These are phyloP conservation scores for Ceratocystis papillata DNA, from an alignment of 2,329 filamentous ascomycete genomes.

Conservation along the genomic window DNA sequence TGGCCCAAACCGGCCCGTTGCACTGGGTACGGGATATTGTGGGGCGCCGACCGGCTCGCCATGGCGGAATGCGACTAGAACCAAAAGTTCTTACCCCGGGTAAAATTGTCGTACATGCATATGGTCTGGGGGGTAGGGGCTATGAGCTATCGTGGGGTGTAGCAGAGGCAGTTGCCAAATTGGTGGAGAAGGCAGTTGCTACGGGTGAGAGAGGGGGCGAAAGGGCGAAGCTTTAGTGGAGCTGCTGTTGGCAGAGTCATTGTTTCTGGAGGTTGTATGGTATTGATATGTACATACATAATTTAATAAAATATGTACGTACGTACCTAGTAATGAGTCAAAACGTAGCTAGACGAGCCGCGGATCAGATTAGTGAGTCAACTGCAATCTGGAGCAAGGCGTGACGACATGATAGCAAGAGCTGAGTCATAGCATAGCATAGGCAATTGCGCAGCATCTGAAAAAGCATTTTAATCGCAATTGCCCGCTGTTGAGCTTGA, in stretches of 20 bases:
- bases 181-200: conserved; percentile 30
- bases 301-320: no score
- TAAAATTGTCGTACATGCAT: conserved; percentile 40
- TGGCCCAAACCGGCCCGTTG: conserved; percentile 27
- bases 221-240: conserved; percentile 7
- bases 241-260: conserved; percentile 3
- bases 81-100: conserved; percentile 33
- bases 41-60: conserved; percentile 37
- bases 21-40: conserved; percentile 37
- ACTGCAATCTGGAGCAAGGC: not conserved
- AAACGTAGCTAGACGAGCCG: not conserved
- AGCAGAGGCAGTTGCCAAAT: conserved; percentile 38
- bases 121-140: conserved; percentile 51
- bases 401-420: not conserved
- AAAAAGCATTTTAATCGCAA: conserved; percentile 1
- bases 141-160: conserved; percentile 53
- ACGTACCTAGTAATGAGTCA: not conserved
- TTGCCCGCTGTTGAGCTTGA: not conserved
- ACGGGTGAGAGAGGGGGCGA: no score
- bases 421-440: conserved; percentile 3
- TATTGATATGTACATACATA: not conserved
- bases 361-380: not conserved
- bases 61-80: conserved; percentile 43
- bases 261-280: not conserved
- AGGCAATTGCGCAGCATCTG: not conserved